Conservation (phyloP, 1,284 basidiomycete genomes). For the Papiliotrema nemorosa region DNA sequence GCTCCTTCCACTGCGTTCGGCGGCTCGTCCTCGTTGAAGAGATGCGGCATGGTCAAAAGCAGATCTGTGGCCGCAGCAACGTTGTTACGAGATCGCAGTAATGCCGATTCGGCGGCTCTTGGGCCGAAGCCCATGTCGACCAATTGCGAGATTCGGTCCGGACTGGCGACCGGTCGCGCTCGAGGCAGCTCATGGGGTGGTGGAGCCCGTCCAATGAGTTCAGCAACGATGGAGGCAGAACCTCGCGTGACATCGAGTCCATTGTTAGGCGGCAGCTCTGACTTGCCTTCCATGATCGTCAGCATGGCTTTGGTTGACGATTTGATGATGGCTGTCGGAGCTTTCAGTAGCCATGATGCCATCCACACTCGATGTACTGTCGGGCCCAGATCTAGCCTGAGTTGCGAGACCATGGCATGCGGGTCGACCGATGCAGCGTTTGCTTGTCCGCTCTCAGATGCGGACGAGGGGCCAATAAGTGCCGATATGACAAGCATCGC, state of each 20-base stretch:
- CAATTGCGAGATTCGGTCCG: constrained; percentile 72
- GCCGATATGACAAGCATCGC: constrained; percentile 73
- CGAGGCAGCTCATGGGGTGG: constrained; percentile 22
- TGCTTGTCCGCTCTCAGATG: constrained; percentile 57
- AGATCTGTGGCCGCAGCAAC: constrained; percentile 85
- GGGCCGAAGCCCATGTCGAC: constrained; percentile 97
- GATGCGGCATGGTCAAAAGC: constrained; percentile 76
- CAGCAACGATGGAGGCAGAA: not conserved
- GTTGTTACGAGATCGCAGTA: constrained; percentile 82
- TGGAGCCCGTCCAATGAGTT: not conserved
- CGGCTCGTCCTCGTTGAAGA: constrained; percentile 52
- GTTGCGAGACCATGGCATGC: constrained; percentile 75
- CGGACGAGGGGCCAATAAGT: constrained; percentile 78
- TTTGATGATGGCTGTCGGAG: constrained; percentile 69
- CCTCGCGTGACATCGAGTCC: too few relatives aligned
- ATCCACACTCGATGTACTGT: constrained; percentile 72
- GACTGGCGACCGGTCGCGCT: constrained; percentile 57
- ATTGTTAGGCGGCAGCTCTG: constrained; percentile 52
- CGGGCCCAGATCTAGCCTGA: constrained; percentile 70
- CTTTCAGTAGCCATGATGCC: constrained; percentile 72
- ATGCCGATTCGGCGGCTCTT: constrained; percentile 74
- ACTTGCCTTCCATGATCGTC: constrained; percentile 75
- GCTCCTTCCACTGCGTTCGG: not conserved
- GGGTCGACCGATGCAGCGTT: constrained; percentile 41
- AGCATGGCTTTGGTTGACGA: constrained; percentile 73